Evolutionary conservation across 257 asterid species (phyloP).

Genomic region (Solanum boliviense): DNA sequence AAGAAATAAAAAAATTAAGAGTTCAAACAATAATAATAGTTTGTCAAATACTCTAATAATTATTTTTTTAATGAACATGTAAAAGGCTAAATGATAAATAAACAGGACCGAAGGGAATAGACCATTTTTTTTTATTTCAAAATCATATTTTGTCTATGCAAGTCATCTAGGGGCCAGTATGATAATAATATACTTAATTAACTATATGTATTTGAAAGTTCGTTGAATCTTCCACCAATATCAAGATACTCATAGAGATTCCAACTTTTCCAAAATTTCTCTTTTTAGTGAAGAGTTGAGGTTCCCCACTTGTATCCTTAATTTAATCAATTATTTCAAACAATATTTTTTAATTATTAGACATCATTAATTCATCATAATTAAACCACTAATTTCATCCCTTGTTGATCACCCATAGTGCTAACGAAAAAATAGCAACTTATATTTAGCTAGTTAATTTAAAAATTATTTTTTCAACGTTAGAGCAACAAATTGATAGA

Average conservation of each 20-base stretch:
- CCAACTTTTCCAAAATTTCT: background rate
- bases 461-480: background rate
- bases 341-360: background rate
- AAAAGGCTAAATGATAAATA: background rate
- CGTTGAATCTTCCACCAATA: background rate
- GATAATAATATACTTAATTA: background rate
- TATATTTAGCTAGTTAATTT: background rate
- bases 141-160: background rate
- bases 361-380: background rate
- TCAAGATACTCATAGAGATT: background rate
- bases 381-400: background rate
- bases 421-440: background rate
- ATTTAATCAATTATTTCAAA: background rate
- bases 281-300: background rate
- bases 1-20: background rate
- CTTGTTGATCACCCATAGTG: background rate
- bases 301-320: background rate
- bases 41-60: background rate
- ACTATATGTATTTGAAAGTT: background rate
- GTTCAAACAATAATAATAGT: background rate
- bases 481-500: background rate
- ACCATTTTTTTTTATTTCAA: background rate
- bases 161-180: background rate
- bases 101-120: background rate
- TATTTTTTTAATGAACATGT: background rate